A percentile compares a stretch with the other conserved stretches of the same genome.
These are phyloP conservation scores for Candida qinlingensis DNA, from an alignment of 805 yeast genomes.

Conservation along the genomic window DNA sequence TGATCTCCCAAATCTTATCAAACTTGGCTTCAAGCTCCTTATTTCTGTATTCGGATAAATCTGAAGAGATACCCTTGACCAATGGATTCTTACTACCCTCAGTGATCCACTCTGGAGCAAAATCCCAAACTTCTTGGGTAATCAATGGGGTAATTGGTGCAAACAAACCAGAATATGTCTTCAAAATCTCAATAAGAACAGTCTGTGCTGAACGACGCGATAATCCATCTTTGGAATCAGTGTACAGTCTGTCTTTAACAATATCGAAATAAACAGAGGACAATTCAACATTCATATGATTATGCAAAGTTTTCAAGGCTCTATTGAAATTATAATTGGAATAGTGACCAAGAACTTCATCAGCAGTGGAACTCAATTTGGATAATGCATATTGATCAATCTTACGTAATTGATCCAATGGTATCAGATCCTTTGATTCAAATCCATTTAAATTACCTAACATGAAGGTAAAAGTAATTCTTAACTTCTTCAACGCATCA, in stretches of 20 bases:
- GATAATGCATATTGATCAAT: slow-evolving; percentile 63
- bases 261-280: slow-evolving; percentile 85
- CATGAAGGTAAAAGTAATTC: slow-evolving; percentile 75
- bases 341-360: slow-evolving; percentile 40
- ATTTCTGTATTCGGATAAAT: slow-evolving; percentile 28
- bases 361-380: slow-evolving; percentile 44
- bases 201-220: slow-evolving; percentile 59
- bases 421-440: slow-evolving; percentile 29
- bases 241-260: slow-evolving; percentile 79
- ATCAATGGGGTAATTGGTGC: slow-evolving; percentile 81
- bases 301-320: slow-evolving; percentile 61
- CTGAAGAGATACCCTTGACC: slow-evolving; percentile 11
- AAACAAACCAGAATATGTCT: slow-evolving; percentile 57
- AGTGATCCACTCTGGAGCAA: slow-evolving; percentile 31
- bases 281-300: slow-evolving; percentile 67
- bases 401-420: slow-evolving; percentile 33
- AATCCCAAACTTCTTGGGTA: slow-evolving; percentile 85
- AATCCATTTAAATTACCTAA: slow-evolving; percentile 67
- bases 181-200: slow-evolving; percentile 55
- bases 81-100: slow-evolving; percentile 15
- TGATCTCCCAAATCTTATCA: slow-evolving; percentile 38
- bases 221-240: slow-evolving; percentile 45
- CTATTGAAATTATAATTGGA: slow-evolving; percentile 59
- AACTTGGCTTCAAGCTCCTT: slow-evolving; percentile 37
- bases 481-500: slow-evolving; percentile 72